These are phyloP conservation scores for Zea luxurians DNA, from an alignment of 176 grass and related monocot genomes.

Conservation along the genomic window DNA sequence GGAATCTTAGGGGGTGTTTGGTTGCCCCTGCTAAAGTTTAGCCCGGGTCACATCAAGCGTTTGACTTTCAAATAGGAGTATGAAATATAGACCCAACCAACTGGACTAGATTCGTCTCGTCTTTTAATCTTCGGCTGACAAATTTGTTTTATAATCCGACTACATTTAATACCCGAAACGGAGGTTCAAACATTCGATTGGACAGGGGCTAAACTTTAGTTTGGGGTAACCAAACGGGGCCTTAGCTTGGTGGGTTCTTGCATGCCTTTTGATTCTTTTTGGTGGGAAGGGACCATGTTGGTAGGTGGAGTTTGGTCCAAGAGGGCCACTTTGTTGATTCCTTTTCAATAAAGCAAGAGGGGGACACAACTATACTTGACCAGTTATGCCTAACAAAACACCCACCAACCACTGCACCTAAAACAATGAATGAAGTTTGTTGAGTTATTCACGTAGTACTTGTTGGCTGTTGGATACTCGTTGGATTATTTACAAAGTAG, in stretches of 20 bases:
- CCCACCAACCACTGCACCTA: conserved; percentile 40
- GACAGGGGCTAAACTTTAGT: too few species aligned
- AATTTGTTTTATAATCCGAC: too few species aligned
- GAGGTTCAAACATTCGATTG: too few species aligned
- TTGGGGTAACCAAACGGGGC: too few species aligned
- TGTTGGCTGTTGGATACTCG: conserved; percentile 6
- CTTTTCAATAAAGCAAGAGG: conserved; percentile 42
- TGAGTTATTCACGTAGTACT: conserved; percentile 30
- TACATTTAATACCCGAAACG: too few species aligned
- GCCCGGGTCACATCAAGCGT: too few species aligned
- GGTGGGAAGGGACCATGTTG: conserved; percentile 37
- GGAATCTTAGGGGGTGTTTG: too few species aligned
- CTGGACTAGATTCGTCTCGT: too few species aligned
- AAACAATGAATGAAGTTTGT: conserved; percentile 40
- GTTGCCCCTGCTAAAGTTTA: too few species aligned
- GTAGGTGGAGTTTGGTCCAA: conserved; percentile 47
- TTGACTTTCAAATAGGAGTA: too few species aligned
- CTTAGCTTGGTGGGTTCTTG: conserved; percentile 41
- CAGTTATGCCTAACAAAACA: conserved; percentile 48
- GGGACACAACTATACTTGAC: conserved; percentile 30
- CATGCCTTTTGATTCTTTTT: conserved; percentile 49
- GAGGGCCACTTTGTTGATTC: conserved; percentile 37
- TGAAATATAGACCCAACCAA: too few species aligned
- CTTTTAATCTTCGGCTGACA: too few species aligned
- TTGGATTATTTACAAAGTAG: conserved; percentile 19